Evolutionary conservation across 345 rosid genomes (phyloP), one percentile per base, ranked within the genome.

Genomic region (Citropsis articulata): DNA sequence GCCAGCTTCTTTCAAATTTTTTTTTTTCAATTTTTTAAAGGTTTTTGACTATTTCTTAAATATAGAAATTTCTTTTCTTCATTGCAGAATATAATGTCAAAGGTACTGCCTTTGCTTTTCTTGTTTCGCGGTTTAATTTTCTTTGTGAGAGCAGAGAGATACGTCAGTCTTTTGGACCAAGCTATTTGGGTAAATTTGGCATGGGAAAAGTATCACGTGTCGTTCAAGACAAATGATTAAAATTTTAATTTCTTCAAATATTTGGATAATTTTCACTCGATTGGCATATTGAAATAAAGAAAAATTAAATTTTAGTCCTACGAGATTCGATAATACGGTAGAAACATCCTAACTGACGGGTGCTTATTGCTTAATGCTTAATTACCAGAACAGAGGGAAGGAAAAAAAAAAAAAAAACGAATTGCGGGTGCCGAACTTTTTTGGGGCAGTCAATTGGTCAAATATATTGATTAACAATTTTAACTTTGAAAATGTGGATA

Each of bases 141-240:
- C 50, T 45, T 38, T 66, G 69, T 8, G 16, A 35, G 5, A 9
- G 40, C 50, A 64, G 24, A 64, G 7, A 7, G 42, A 50, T 21
- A 28, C 21, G 12, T 30, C 27, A 50, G 28, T 71, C 40, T 71
- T 30, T 31, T 9, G 74, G 19, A 4, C 55, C 40, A 70, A 50
- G 61, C 28, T 14, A 60, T 25, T 25, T 19, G 38, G 57, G 56
- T 19, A 73, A 60, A 25, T 73, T 36, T 36, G 25, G 36, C 66
- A 59, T n/a, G 66, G 53, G 76, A 72, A 56, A 72, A 72, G 66
- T 59, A 72, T 72, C 66, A 59, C 76, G 66, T 59, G 66, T 7
- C 38, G 21, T 27, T 18, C 60, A 28, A 50, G 73, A 48, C 24
- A 70, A 70, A 3, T 13, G 50, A 45, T 45, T 13, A 45, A 45